These are phyloP conservation scores for Vigna mungo DNA, from an alignment of 306 rosid genomes.

Conservation along the genomic window DNA sequence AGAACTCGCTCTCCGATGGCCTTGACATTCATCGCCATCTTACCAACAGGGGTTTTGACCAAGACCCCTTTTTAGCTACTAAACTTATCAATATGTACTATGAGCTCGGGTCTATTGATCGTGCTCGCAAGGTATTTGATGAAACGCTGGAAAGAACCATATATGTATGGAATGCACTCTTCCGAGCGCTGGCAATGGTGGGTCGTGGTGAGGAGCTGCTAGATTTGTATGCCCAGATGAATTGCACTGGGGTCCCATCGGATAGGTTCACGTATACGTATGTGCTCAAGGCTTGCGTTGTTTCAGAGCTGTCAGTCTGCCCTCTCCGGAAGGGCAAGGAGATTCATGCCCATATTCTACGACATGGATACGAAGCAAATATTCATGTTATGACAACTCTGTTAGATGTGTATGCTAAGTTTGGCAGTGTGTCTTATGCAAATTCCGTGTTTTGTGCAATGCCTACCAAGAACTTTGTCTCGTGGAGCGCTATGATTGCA, in stretches of 20 bases:
- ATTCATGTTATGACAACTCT: conserved; percentile 87
- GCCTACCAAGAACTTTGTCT: conserved; percentile 76
- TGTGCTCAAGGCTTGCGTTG: conserved; percentile 87
- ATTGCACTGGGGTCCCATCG: conserved; percentile 57
- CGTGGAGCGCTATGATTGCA: conserved; percentile 97
- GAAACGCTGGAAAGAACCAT: conserved; percentile 73
- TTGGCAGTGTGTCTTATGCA: conserved; percentile 74
- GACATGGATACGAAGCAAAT: conserved; percentile 72
- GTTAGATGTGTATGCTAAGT: conserved; percentile 84
- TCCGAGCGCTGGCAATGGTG: conserved; percentile 74
- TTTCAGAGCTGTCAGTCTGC: conserved; percentile 58
- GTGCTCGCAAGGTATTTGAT: conserved; percentile 77
- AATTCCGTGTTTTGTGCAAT: conserved; percentile 68
- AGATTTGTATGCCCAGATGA: conserved; percentile 73
- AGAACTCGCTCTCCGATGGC: conserved; percentile 71
- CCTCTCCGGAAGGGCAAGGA: conserved; percentile 79
- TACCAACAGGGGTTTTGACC: conserved; percentile 60
- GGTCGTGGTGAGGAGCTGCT: conserved; percentile 75
- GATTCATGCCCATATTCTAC: conserved; percentile 87
- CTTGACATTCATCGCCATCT: conserved; percentile 65
- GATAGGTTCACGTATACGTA: conserved; percentile 85
- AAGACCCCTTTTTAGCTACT: conserved; percentile 86
- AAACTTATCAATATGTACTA: conserved; percentile 87
- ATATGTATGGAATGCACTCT: conserved; percentile 89
- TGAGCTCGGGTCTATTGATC: conserved; percentile 69